Percentiles rank a stretch among this genome's conserved stretches.
These are phyloP conservation scores for Fomitopsis pinicola DNA, from an alignment of 1,284 basidiomycete genomes.

Conservation along the genomic window DNA sequence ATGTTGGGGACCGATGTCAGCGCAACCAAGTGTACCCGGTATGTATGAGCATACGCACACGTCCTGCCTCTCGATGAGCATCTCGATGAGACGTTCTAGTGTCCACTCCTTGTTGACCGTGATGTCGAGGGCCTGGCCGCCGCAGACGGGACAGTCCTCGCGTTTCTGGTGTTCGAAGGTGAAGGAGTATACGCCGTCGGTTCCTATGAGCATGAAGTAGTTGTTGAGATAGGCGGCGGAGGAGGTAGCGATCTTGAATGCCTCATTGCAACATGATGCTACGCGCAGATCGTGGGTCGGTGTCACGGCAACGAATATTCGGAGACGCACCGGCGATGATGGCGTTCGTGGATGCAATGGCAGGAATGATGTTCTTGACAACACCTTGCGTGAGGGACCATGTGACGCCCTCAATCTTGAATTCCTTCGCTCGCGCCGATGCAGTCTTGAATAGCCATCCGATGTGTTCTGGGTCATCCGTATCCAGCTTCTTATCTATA, in stretches of 20 bases:
- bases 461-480: constrained; percentile 96
- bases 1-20: neutral
- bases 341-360: constrained; percentile 95
- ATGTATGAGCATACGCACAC: constrained; percentile 55
- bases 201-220: constrained; percentile 98
- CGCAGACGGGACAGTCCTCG: constrained; percentile 95
- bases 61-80: constrained; percentile 79
- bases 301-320: constrained; percentile 7
- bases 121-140: constrained; percentile 80
- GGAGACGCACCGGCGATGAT: constrained; percentile 77
- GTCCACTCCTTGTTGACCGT: constrained; percentile 68
- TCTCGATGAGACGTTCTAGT: constrained; percentile 82
- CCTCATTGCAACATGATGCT: constrained; percentile 99
- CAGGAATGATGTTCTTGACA: constrained; percentile 99
- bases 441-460: constrained; percentile 89
- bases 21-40: neutral
- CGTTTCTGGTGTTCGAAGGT: constrained; percentile 96
- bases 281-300: neutral
- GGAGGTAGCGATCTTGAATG: constrained; percentile 97
- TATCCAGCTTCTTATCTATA: constrained; percentile 90
- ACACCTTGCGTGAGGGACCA: constrained; percentile 98
- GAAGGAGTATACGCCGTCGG: constrained; percentile 95
- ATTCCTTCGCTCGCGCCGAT: constrained; percentile 78
- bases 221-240: constrained; percentile 95
- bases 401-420: constrained; percentile 96